phyloP scores from a whole-genome alignment of 345 rosid species.

The Camelina neglecta region DNA sequence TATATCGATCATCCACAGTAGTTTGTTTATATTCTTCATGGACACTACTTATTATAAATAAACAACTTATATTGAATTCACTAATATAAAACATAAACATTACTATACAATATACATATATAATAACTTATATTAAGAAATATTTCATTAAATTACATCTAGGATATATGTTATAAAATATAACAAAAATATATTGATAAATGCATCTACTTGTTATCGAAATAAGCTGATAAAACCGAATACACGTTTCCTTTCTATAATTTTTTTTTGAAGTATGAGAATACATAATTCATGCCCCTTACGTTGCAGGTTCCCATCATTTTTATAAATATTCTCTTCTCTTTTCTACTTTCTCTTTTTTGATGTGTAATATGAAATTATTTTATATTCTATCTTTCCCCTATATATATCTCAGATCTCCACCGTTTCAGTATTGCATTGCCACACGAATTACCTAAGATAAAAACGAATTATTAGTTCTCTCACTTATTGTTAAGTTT shows the following conservation, averaged over 20 bases:
- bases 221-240: constrained; percentile 33
- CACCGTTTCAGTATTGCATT: constrained; percentile 42
- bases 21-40: neutral
- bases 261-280: neutral
- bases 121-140: neutral
- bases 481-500: neutral
- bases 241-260: neutral
- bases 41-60: neutral
- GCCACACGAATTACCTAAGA: constrained; percentile 24
- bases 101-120: neutral
- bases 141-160: neutral
- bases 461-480: neutral
- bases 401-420: constrained; percentile 40
- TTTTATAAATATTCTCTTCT: constrained; percentile 21
- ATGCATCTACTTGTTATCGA: constrained; percentile 26
- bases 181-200: neutral
- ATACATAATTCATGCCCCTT: constrained; percentile 29
- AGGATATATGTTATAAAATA: neutral
- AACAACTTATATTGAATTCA: too few relatives aligned
- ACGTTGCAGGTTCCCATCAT: constrained; percentile 51
- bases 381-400: constrained; percentile 25
- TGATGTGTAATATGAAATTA: constrained; percentile 25
- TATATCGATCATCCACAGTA: constrained; percentile 4
- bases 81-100: neutral
- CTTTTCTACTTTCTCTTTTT: constrained; percentile 30